Evolutionary conservation across 164 flowering plant species (phyloP).

Genomic region (Chloranthus sessilifolius): DNA sequence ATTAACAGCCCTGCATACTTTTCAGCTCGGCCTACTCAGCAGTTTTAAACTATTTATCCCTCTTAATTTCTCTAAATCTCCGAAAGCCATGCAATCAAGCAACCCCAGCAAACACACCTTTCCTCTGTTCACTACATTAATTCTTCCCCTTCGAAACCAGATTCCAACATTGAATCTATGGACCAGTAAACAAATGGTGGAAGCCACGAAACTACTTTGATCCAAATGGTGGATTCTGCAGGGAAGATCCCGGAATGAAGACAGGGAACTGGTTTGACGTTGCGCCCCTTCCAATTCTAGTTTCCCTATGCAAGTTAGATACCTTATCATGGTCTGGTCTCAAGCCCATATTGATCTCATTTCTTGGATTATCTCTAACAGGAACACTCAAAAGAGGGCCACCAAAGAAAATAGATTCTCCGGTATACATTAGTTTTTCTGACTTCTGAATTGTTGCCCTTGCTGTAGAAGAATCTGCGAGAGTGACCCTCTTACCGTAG

Average conservation of each 20-base stretch:
- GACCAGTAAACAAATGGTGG: neutral
- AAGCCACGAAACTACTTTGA: slow-evolving; percentile 23
- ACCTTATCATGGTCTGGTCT: slow-evolving; percentile 46
- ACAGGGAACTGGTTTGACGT: slow-evolving; percentile 76
- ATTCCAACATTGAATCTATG: neutral
- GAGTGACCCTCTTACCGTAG: slow-evolving; percentile 26
- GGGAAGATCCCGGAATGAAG: slow-evolving; percentile 54
- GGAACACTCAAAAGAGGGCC: slow-evolving; percentile 72
- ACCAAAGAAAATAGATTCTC: slow-evolving; percentile 88
- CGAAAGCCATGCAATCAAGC: neutral
- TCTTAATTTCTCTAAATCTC: neutral
- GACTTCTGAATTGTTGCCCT: slow-evolving; percentile 37
- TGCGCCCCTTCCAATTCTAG: slow-evolving; percentile 51
- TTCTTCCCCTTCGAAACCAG: neutral
- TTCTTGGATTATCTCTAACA: slow-evolving; percentile 32
- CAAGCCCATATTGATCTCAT: slow-evolving; percentile 25
- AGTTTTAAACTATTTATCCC: too few species aligned
- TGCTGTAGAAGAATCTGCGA: slow-evolving; percentile 31
- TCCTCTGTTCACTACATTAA: neutral
- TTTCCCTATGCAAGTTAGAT: slow-evolving; percentile 25
- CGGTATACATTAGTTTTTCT: slow-evolving; percentile 66
- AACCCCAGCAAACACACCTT: neutral
- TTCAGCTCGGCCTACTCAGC: too few species aligned
- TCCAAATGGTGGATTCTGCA: slow-evolving; percentile 23
- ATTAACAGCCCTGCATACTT: too few species aligned